These are phyloP conservation scores for Venturiaceae sp. DNA, from an alignment of 2,329 filamentous ascomycete genomes.

Conservation along the genomic window DNA sequence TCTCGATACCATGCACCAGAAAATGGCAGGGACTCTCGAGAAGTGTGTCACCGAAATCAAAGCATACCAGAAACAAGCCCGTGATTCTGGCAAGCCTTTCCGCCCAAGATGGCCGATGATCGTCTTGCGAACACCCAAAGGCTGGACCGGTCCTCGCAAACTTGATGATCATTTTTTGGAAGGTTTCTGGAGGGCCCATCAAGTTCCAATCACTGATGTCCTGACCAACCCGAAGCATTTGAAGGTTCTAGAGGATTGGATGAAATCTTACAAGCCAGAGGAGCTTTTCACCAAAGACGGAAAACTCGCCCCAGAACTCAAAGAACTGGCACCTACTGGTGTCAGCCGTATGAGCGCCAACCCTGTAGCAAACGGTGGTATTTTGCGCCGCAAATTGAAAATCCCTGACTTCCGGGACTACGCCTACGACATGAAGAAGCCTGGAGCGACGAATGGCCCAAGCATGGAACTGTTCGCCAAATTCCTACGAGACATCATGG, in stretches of 20 bases:
- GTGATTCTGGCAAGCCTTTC: conserved; percentile 55
- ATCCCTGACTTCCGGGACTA: conserved; percentile 64
- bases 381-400: conserved; percentile 55
- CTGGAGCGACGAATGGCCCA: conserved; percentile 45
- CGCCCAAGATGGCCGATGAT: conserved; percentile 73
- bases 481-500: conserved; percentile 60
- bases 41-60: conserved; percentile 61
- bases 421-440: conserved; percentile 43
- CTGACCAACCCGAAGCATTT: conserved; percentile 55
- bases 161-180: conserved; percentile 60
- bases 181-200: conserved; percentile 72
- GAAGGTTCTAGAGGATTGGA: conserved; percentile 63
- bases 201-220: conserved; percentile 66
- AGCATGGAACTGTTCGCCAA: conserved; percentile 58
- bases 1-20: conserved; percentile 66
- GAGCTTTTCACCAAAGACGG: conserved; percentile 58
- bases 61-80: conserved; percentile 59
- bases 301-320: conserved; percentile 52
- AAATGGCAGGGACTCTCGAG: conserved; percentile 70
- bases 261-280: conserved; percentile 67
- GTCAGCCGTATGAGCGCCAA: conserved; percentile 67
- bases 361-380: conserved; percentile 63
- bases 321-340: conserved; percentile 54
- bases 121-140: conserved; percentile 58
- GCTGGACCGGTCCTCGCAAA: conserved; percentile 68